Conservation (phyloP, 345 rosid genomes). For the Turnera subulata region DNA sequence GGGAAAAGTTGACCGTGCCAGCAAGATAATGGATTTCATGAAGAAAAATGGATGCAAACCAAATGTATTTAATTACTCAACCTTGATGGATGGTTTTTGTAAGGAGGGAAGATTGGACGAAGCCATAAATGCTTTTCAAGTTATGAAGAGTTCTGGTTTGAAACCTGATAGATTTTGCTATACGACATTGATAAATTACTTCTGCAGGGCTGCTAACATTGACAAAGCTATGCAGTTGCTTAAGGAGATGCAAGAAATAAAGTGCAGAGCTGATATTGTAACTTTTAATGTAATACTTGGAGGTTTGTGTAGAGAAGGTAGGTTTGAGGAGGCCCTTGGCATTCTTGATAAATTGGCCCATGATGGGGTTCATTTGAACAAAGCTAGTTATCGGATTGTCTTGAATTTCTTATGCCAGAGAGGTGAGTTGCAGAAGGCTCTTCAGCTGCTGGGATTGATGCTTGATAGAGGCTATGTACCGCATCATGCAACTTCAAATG, state of each 20-base stretch:
- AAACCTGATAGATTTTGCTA: slow-evolving; percentile 22
- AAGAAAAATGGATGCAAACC: slow-evolving; percentile 73
- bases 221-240: slow-evolving; percentile 58
- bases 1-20: slow-evolving; percentile 70
- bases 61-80: slow-evolving; percentile 59
- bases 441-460: slow-evolving; percentile 53
- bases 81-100: slow-evolving; percentile 64
- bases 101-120: slow-evolving; percentile 56
- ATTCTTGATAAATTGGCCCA: slow-evolving; percentile 49
- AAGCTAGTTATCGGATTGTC: slow-evolving; percentile 77
- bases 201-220: slow-evolving; percentile 48
- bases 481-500: slow-evolving; percentile 80
- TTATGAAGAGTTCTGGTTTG: slow-evolving; percentile 55
- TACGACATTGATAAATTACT: slow-evolving; percentile 69
- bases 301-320: slow-evolving; percentile 63
- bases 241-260: slow-evolving; percentile 57
- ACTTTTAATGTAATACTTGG: slow-evolving; percentile 68
- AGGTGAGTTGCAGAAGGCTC: slow-evolving; percentile 59
- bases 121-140: slow-evolving; percentile 49
- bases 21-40: slow-evolving; percentile 77
- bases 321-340: slow-evolving; percentile 54
- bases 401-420: slow-evolving; percentile 58
- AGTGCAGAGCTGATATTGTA: slow-evolving; percentile 66
- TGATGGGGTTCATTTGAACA: slow-evolving; percentile 63
- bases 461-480: slow-evolving; percentile 55